Base-by-base conservation (phyloP, 805 yeast species). In the Kluyveromyces dobzhanskii region DNA sequence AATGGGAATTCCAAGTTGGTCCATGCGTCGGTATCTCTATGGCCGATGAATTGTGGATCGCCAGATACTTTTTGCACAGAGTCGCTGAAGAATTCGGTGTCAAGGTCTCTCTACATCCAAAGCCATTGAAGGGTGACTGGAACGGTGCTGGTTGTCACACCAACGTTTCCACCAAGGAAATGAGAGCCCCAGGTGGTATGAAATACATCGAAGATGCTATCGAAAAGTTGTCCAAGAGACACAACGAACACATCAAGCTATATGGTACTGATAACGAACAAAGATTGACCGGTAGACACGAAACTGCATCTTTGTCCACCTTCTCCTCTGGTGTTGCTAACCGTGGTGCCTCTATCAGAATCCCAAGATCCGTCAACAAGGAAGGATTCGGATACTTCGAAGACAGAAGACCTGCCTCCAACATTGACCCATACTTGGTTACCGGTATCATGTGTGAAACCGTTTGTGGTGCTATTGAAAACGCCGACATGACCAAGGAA, bases 111-210 rank as follows among this genome's bases (percentile, higher is more conserved):
- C 81, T 88, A 82, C 98, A 92, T 79, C 98, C 98, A 69, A 92
- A 92, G 78, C 97, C 98, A 54, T 76, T 92, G 66, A 77, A 81
- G 74, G 97, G 97, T 56, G 97, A 90, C 72, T 92, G 97, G 97
- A 92, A 92, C 67, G 98, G 98, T 74, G 97, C 98, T 66, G 98
- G 98, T 59, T 90, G 97, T 76, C 98, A 92, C 72, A 92, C 98
- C 65, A 92, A 92, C 67, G 97, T 92, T 45, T 87, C 97, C 35
- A 92, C 98, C 56, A 76, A 73, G 66, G 62, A 61, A 37, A 92
- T 90, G 97, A 87, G 98, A 76, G 64, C 61, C 27, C 84, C 85
- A 63, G 98, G 98, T 67, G 98, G 98, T 65, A 85, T 92, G 87
- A 84, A 85, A 68, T 71, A 67, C 67, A 92, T 92, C 61, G 96